Evolutionary conservation across 2,329 filamentous ascomycete genomes (phyloP), one percentile per base, ranked within the genome.

Genomic region (Amauroascus niger): DNA sequence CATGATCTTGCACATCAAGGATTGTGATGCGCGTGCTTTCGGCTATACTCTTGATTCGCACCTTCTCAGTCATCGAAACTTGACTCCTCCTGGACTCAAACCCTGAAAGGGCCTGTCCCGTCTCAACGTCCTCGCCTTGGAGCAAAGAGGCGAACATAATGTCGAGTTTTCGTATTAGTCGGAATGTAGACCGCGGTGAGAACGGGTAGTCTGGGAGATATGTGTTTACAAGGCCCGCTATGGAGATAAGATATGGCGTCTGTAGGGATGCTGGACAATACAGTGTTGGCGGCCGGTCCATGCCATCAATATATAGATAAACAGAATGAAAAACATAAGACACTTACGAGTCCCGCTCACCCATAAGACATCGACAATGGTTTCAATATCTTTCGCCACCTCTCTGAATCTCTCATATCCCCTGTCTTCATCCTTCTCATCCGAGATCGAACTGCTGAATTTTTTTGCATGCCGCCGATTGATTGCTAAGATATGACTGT

Each of bases 321-420:
- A 6, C 13, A 6, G 20, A 43, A 18, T 50, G 32, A 50, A 7
- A 22, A 20, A 13, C 14, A 24, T 22, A 13, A 1, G 20, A 7
- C 6, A 76, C 87, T 66, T 75, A 89, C 88, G 88, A 20, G 90
- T 95, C 8, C 86, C 88, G 28, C 84, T 88, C 20, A 88, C 79
- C 91, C 91, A 97, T 4, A 95, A 71, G 6, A 94, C 79, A 67
- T 94, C 85, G 14, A 95, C 71, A 11, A 95, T 66, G 5, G 77
- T 76, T 53, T 90, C 86, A 0, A 95, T 69, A 63, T 95, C 88
- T 54, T 74, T 79, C 52, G 81, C 87, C 3, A 88, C 79, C 63
- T 90, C 84, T 48, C 73, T 75, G 66, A 91, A 86, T 49, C 70
- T 79, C 52, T 74, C 72, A 58, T 84, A 85, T 1, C 79, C 79